A percentile compares a stretch with the other conserved stretches of the same genome.
Evolutionary conservation across 345 rosid genomes (phyloP).

Genomic region (Dovyalis caffra): DNA sequence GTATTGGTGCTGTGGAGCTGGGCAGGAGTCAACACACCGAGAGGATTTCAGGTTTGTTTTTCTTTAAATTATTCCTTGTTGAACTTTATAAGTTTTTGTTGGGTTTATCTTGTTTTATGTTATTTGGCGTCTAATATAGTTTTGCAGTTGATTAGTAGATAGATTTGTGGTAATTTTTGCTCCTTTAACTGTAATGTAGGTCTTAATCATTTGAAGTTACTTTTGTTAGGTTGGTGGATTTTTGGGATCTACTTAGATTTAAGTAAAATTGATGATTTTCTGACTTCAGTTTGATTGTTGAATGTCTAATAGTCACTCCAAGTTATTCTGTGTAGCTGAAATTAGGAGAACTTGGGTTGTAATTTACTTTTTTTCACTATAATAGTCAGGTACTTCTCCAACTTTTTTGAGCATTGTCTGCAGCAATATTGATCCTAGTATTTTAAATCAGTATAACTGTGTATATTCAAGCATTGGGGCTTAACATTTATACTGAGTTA

Average conservation of each 20-base stretch:
- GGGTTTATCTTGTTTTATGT: conserved; percentile 1
- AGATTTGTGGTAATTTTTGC: conserved; percentile 3
- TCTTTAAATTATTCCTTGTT: background rate
- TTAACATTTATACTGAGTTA: background rate
- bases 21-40: conserved; percentile 77
- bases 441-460: background rate
- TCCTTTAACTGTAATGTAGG: background rate
- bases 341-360: background rate
- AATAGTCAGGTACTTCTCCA: background rate
- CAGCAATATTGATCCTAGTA: background rate
- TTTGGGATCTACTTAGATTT: background rate
- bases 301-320: background rate
- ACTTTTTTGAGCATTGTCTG: background rate
- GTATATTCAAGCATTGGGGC: background rate
- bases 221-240: background rate
- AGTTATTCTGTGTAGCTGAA: background rate
- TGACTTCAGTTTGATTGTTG: background rate
- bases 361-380: background rate
- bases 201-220: background rate
- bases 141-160: background rate
- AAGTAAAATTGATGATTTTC: conserved; percentile 1
- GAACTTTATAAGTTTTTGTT: background rate
- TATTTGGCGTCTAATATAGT: background rate
- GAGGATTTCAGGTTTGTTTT: conserved; percentile 76
- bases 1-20: conserved; percentile 50